Conservation (phyloP, 441 rosid genomes). For the Euphorbia schlechtendalii region DNA sequence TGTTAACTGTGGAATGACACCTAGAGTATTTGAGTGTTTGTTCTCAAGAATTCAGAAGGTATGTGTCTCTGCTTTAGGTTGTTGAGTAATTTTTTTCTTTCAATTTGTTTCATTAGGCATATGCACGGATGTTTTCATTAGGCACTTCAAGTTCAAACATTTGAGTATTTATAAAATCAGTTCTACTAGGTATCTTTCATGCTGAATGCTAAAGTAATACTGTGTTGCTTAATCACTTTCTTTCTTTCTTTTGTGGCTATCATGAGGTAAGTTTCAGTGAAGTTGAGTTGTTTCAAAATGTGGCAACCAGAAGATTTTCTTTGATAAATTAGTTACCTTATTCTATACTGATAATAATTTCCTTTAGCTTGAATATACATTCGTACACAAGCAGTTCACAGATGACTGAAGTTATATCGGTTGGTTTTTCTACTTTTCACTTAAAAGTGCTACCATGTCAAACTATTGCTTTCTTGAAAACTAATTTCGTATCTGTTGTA, state of each 20-base stretch:
- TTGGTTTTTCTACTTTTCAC: constrained; percentile 8
- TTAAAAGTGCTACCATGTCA: constrained; percentile 6
- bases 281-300: background rate
- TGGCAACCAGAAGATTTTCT: background rate
- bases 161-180: background rate
- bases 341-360: background rate
- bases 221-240: background rate
- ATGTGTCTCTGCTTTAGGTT: background rate
- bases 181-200: background rate
- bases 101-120: background rate
- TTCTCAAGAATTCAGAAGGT: constrained; percentile 97
- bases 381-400: background rate
- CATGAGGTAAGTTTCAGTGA: background rate
- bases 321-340: background rate
- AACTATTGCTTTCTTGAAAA: background rate
- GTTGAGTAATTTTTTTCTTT: background rate
- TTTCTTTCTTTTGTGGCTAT: background rate
- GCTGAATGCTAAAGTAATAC: background rate
- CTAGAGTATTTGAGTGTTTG: constrained; percentile 85
- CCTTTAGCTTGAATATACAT: background rate
- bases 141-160: no score
- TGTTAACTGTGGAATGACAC: constrained; percentile 95
- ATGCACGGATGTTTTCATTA: no score
- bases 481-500: background rate
- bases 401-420: background rate